Base-by-base conservation (phyloP, 108 stramenopile species). In the Cyclostephanos invisitatus region DNA sequence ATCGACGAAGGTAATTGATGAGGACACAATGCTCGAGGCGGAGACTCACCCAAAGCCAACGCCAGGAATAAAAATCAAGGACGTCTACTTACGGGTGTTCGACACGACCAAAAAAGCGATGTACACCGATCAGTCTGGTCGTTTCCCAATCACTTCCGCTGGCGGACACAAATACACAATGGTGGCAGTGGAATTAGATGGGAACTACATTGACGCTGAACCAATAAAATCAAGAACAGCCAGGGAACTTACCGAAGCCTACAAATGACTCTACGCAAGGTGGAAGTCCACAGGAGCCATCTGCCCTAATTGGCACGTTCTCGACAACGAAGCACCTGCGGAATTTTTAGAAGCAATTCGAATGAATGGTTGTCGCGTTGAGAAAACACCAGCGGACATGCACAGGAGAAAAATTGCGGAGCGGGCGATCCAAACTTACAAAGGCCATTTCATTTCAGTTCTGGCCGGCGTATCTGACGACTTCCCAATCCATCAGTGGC, bases 351-450 rank as follows among this genome's bases (percentile, higher is more conserved):
- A 14, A 49, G 44, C 14, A 67, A 58, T 54, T 54, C 22, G 25
- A 32, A 32, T 32, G 32, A 17, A 55, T 32, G 32, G 32, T 38
- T 56, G 36, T 53, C 21, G 81, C 18, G 68, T 68, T 32, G 73
- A 83, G 66, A 44, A 78, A 14, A 67, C 46, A 2, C 75, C 82
- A 55, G 67, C 85, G n/a, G 48, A 66, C 28, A 42, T 58, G 15
- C 82, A 86, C 56, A 49, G 82, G 27, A 48, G 72, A 29, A 86
- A 86, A 70, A 67, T 72, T 25, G 85, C 82, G 5, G 72, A 86
- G 50, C 58, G 70, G 9, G 86, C 83, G 36, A 82, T 85, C 15
- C 78, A 59, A 32, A 85, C 85, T 17, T 85, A 68, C 57, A 64
- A 72, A 40, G 68, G n/a, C 15, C 70, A 7, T 29, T 70, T 57